Base-by-base conservation (phyloP, 1,284 basidiomycete genomes). In the Amylostereum areolatum region DNA sequence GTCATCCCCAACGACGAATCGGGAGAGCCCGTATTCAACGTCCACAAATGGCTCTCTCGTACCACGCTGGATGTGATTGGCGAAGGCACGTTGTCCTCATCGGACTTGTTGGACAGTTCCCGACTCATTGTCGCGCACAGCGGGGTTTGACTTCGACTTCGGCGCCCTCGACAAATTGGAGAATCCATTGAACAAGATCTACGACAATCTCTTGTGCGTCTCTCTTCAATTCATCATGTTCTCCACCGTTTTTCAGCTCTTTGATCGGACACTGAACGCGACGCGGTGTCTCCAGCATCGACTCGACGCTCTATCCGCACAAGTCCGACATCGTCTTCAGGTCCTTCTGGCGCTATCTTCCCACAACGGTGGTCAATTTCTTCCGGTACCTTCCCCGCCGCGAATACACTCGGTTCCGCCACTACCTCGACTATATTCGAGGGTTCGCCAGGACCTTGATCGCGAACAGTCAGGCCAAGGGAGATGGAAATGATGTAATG, bases 31-130 rank as follows among this genome's bases (percentile, higher is more conserved):
- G 35, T 56, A 3, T 45, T 61, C 28, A 73, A 78, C 48, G 65
- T 77, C 3, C 55, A 64, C 35, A 47, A 59, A 2, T 75, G 68
- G 65, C 63, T 78, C 11, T 66, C 65, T 2, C 66, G 70, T 30
- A 65, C 68, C 29, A 76, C 75, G 2, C 59, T 78, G 27, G 76
- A 78, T 50, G 63, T 76, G 7, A 77, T 80, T 45, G 74, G 75
- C n/a, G 59, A 61, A 50, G 57, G 62, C 61, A 35, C 9, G 48
- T 42, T 18, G 27, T 3, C 30, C 25, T 6, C 2, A 5, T 43
- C 4, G 24, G 9, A 5, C 9, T 30, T 25, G 12, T 30, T 8
- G 6, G 5, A 27, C 5, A 25, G 12, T 11, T 28, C 12, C 7
- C 9, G 39, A 29, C 41, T 43, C 25, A 43, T 8, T 8, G 28